Evolutionary conservation across 768 basidiomycete species (phyloP).

Genomic region (Lactarius hengduanensis): DNA sequence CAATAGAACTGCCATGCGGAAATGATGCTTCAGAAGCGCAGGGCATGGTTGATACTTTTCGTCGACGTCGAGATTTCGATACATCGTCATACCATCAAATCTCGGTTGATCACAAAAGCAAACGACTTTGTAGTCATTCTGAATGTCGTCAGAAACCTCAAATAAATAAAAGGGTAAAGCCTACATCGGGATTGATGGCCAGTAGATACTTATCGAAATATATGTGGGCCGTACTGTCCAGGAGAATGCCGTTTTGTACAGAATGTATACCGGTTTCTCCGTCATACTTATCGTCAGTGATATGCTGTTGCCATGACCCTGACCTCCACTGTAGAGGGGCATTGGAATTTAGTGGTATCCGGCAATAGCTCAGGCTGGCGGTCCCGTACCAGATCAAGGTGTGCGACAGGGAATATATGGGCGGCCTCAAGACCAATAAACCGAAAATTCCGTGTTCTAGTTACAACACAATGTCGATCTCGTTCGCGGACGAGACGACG

Average conservation of each 20-base stretch:
- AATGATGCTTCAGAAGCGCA: background rate
- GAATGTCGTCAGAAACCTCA: background rate
- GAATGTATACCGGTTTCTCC: background rate
- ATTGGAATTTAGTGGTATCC: background rate
- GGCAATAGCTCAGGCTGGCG: background rate
- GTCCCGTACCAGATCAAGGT: background rate
- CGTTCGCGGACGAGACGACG: background rate
- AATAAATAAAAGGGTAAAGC: background rate
- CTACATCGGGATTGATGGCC: background rate
- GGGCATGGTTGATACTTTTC: background rate
- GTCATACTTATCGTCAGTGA: background rate
- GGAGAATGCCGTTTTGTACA: background rate
- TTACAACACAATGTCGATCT: background rate
- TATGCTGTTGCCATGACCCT: background rate
- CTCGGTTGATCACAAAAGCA: background rate
- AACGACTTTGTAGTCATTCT: background rate
- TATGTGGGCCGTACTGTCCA: background rate
- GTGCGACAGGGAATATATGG: background rate
- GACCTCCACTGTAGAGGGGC: background rate
- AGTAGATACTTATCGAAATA: background rate
- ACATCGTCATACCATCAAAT: background rate
- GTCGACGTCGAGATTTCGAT: background rate
- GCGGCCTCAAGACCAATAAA: background rate
- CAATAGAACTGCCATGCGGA: background rate
- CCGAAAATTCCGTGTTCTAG: background rate